Percentiles rank a stretch among this genome's conserved stretches.
Evolutionary conservation across 805 yeast genomes (phyloP).

Genomic region (Debaryomyces castellii): DNA sequence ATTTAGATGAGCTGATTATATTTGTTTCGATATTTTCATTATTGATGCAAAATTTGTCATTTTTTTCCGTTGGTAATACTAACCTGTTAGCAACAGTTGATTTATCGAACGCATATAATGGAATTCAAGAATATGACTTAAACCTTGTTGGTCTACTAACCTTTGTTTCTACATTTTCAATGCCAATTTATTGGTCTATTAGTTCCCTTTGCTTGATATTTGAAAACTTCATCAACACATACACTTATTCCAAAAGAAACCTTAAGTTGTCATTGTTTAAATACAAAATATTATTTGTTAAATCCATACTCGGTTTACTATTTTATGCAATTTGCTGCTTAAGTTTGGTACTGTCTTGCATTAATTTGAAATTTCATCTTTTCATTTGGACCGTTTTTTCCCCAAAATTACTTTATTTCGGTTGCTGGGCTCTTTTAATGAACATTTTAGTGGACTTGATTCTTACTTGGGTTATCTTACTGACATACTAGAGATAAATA

Average conservation of each 20-base stretch:
- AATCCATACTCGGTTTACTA: slow-evolving; percentile 37
- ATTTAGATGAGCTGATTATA: slow-evolving; percentile 19
- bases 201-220: slow-evolving; percentile 41
- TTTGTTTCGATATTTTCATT: slow-evolving; percentile 38
- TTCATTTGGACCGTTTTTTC: slow-evolving; percentile 98
- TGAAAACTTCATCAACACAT: slow-evolving; percentile 25
- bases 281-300: slow-evolving; percentile 33
- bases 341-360: slow-evolving; percentile 67
- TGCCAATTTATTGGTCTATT: slow-evolving; percentile 79
- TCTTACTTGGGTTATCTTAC: slow-evolving; percentile 38
- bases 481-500: background rate
- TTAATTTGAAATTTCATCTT: slow-evolving; percentile 73
- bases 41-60: slow-evolving; percentile 69
- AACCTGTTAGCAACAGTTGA: slow-evolving; percentile 91
- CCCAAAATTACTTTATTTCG: slow-evolving; percentile 81
- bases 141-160: slow-evolving; percentile 74
- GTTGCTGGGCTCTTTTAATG: slow-evolving; percentile 67
- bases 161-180: slow-evolving; percentile 80
- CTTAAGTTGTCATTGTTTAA: slow-evolving; percentile 22
- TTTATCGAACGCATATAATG: slow-evolving; percentile 89
- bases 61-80: slow-evolving; percentile 87
- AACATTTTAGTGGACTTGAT: slow-evolving; percentile 34
- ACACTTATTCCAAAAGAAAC: slow-evolving; percentile 10
- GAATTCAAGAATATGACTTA: slow-evolving; percentile 69
- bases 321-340: slow-evolving; percentile 63